These are phyloP conservation scores for Rhizophagus sp. DNA, from an alignment of 192 early-diverging fungal species.

Conservation along the genomic window DNA sequence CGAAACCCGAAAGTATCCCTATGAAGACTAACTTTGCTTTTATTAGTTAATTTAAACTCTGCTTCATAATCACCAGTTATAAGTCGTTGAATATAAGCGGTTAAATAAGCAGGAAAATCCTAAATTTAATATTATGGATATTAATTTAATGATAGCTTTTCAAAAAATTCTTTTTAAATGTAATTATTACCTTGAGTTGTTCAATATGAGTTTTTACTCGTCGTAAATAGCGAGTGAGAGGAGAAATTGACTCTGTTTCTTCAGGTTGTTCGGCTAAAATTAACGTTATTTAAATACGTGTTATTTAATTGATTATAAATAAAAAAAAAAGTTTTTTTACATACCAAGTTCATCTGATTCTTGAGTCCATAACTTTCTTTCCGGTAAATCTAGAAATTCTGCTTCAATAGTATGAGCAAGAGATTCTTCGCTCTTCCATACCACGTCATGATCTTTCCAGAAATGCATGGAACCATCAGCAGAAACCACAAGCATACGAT, in stretches of 20 bases:
- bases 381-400: conserved; percentile 84
- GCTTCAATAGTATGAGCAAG: conserved; percentile 68
- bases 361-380: conserved; percentile 63
- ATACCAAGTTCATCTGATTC: conserved; percentile 66
- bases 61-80: conserved; percentile 6
- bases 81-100: conserved; percentile 10
- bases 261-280: conserved; percentile 50
- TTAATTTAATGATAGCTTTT: neutral
- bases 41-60: too few species aligned
- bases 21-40: conserved; percentile 36
- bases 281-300: neutral
- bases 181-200: conserved; percentile 47
- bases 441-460: conserved; percentile 44
- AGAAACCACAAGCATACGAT: conserved; percentile 57
- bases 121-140: neutral
- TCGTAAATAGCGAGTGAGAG: conserved; percentile 66
- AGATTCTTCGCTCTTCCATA: conserved; percentile 89
- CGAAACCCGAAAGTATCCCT: conserved; percentile 80
- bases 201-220: conserved; percentile 54
- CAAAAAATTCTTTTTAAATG: neutral
- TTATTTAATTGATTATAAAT: neutral
- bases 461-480: conserved; percentile 58
- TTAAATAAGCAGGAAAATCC: conserved; percentile 10
- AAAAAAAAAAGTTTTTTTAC: neutral
- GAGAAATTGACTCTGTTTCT: conserved; percentile 43